Conservation (phyloP, 2,329 filamentous ascomycete species). For the Saccharata proteae region DNA sequence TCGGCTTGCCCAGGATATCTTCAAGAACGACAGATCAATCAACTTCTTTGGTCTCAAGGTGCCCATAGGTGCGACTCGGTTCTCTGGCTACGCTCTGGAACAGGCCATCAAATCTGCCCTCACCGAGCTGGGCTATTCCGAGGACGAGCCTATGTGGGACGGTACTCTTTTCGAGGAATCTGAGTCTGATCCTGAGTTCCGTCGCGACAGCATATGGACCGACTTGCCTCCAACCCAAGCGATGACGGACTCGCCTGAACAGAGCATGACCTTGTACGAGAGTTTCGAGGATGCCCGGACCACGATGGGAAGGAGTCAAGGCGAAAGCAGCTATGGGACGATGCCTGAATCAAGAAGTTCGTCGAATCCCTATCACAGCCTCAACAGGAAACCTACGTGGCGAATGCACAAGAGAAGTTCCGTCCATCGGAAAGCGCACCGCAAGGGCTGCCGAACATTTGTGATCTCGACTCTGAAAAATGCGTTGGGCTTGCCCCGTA, state of each 20-base stretch:
- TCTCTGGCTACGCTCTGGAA: conserved; percentile 24
- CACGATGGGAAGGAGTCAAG: neutral
- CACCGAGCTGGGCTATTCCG: conserved; percentile 19
- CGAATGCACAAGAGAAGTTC: conserved; percentile 21
- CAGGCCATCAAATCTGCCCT: conserved; percentile 24
- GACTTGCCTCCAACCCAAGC: conserved; percentile 14
- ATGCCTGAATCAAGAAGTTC: conserved; percentile 7
- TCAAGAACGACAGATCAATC: conserved; percentile 25
- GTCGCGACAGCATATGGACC: conserved; percentile 24
- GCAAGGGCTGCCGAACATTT: conserved; percentile 24
- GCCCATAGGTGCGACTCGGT: conserved; percentile 22
- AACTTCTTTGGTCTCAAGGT: conserved; percentile 23
- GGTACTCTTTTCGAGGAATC: conserved; percentile 26
- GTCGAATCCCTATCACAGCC: conserved; percentile 5
- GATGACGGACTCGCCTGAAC: conserved; percentile 16
- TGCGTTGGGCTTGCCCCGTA: conserved; percentile 23
- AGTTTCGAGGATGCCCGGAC: neutral
- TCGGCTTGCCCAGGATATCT: conserved; percentile 24
- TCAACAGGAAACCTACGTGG: conserved; percentile 15
- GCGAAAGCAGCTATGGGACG: conserved; percentile 5
- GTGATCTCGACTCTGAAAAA: conserved; percentile 28
- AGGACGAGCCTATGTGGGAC: conserved; percentile 29
- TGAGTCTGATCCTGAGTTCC: conserved; percentile 15
- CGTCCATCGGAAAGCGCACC: conserved; percentile 21
- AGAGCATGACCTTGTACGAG: conserved; percentile 1